Evolutionary conservation across 768 basidiomycete genomes (phyloP), one percentile per base, ranked within the genome.

Genomic region (Suillus variegatus): DNA sequence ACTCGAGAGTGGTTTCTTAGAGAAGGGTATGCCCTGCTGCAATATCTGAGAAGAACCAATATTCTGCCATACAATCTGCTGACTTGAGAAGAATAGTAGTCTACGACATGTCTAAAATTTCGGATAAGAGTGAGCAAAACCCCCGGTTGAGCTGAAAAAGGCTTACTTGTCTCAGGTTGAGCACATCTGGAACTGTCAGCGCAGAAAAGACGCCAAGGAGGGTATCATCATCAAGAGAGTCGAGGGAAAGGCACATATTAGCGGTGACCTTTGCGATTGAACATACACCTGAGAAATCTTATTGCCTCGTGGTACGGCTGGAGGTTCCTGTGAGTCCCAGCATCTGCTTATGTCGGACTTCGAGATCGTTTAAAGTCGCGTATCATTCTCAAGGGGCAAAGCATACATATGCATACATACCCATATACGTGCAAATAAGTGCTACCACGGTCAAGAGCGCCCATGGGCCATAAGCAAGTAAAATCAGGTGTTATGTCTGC

Each of bases 21-120:
- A 80, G 66, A 88, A 90, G 0, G 89, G 88, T 63, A 82, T 84
- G 0, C 83, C 82, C 28, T 73, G 74, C 8, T 69, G 64, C 3
- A 86, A 72, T 58, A 90, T 79, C 54, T 84, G 79, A 56, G 64
- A 73, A 20, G 67, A 69, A 69, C 82, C 85, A 20, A 82, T 84
- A 52, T 82, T 82, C 18, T 78, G 80, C 89, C 89, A 91, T 14
- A 90, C 81, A 64, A 84, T 80, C 55, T 82, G 84, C 32, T 84
- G 76, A 7, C 71, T 74, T 1, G 85, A 83, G n/a, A 88, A 65
- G 12, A 69, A 62, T 46, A 72, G 70, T 38, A 90, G 70, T n/a
- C 80, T 79, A 68, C 74, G 83, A 67, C 84, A 90, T 62, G 82
- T 83, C 87, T 89, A 46, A 47, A 14, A 36, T 61, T 55, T 36